A percentile compares a stretch with the other conserved stretches of the same genome.
phyloP scores from a whole-genome alignment of 78 protist genomes.

The Guillardia theta region DNA sequence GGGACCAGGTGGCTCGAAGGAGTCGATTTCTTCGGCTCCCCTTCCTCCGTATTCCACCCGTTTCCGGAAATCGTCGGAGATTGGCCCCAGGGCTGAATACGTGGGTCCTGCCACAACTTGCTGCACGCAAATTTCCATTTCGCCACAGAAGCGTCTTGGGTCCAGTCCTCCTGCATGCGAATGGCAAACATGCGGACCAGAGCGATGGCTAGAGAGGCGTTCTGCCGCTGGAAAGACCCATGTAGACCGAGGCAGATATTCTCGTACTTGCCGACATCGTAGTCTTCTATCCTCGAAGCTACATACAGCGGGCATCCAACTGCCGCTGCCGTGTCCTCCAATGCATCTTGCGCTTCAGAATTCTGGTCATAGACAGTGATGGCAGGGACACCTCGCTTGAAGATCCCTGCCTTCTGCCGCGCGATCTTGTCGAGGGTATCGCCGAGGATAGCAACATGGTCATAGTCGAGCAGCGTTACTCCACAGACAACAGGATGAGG shows the following conservation, averaged over 20 bases:
- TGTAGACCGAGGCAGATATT: neutral
- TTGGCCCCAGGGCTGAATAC: no score
- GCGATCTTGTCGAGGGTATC: constrained; percentile 37
- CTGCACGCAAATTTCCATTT: no score
- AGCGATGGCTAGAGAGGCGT: neutral
- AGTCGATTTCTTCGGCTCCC: no score
- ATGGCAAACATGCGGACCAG: neutral
- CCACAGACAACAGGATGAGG: neutral
- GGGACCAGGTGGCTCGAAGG: no score
- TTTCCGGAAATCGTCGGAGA: no score
- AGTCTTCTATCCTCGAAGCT: no score
- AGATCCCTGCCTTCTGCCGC: constrained; percentile 42
- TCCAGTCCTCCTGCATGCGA: no score
- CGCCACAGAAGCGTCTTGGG: no score
- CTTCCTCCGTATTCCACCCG: no score
- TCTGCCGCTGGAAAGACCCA: neutral
- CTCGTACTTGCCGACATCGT: no score
- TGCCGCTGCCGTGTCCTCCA: neutral
- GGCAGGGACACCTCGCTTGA: neutral
- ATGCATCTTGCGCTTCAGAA: neutral
- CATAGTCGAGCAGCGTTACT: constrained; percentile 20
- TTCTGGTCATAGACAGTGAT: neutral
- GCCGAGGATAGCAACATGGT: constrained; percentile 53
- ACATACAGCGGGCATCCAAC: neutral
- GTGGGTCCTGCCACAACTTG: no score